Base-by-base conservation (phyloP, 2,329 filamentous ascomycete species). In the Lasiodiplodia theobromae region DNA sequence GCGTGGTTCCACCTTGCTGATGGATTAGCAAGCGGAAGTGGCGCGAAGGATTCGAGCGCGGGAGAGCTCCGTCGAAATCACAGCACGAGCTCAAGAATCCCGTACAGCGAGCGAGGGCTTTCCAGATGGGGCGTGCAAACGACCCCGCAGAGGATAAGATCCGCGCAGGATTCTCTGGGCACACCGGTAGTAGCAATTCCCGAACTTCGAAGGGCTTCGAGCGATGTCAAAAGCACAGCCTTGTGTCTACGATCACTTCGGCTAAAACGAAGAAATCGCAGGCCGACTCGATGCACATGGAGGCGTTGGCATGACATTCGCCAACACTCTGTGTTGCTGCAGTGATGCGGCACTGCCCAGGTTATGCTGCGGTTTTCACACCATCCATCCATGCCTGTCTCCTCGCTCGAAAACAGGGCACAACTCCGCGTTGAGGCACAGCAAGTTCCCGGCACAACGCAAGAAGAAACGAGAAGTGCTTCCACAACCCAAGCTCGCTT, bases 11-110 rank as follows among this genome's bases (percentile, higher is more conserved):
- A 12, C n/a, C 21, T 18, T 10, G 25, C 38, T 28, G 57, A 58
- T 8, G n/a, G 56, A 44, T 58, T 18, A 21, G 23, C 57, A 60
- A 40, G 38, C 57, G 47, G 57, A 23, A 60, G 16, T 44, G 57
- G 14, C 57, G 37, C 57, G 38, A 60, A 60, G 57, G 57, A 60
- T 60, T 57, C 31, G 34, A 40, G 5, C 18, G n/a, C 56, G 5
- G 56, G 56, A 23, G 38, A 58, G 38, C 14, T 12, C 56, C 34
- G 18, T 37, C 16, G 25, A 54, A 54, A 8, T 10, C 28, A 28
- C 23, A 31, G 31, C 28, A 18, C 3, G 18, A 11, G 44, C 44
- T 47, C 44, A 21, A 47, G 18, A 7, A 47, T 47, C 44, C 44
- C 44, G 18, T 44, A 18, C 40, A 11, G 7, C 14, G 51, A 18